Conservation (phyloP, 106 monocot species). For the Apostasia ramifera region DNA sequence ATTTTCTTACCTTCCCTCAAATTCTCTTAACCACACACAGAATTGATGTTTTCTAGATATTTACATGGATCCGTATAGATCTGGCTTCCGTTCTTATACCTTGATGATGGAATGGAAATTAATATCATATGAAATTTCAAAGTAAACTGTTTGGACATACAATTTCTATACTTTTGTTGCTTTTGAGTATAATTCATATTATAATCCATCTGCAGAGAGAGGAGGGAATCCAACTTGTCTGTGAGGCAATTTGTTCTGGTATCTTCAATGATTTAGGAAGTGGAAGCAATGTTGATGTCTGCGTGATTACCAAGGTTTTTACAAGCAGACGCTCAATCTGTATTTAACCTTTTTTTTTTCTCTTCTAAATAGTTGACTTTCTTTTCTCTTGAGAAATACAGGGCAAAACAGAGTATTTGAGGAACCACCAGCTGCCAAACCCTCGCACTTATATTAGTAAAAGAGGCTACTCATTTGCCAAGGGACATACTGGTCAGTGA, state of each 20-base stretch:
- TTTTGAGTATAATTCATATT: too few relatives aligned
- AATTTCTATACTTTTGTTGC: too few relatives aligned
- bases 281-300: conserved; percentile 95
- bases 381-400: background rate
- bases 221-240: conserved; percentile 74
- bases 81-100: too few relatives aligned
- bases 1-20: too few relatives aligned
- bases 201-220: conserved; percentile 39
- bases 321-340: background rate
- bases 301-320: conserved; percentile 88
- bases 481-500: conserved; percentile 53
- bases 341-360: background rate
- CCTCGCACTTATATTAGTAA: conserved; percentile 64
- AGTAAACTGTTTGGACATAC: too few relatives aligned
- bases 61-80: too few relatives aligned
- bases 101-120: too few relatives aligned
- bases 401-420: conserved; percentile 58
- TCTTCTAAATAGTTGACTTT: conserved; percentile 12
- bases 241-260: conserved; percentile 86
- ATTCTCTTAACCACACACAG: too few relatives aligned
- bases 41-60: too few relatives aligned
- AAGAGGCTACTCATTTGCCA: conserved; percentile 56
- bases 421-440: conserved; percentile 58
- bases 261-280: conserved; percentile 98
- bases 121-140: too few relatives aligned